phyloP scores from a whole-genome alignment of 768 basidiomycete genomes.

The Hericium rajendrae region DNA sequence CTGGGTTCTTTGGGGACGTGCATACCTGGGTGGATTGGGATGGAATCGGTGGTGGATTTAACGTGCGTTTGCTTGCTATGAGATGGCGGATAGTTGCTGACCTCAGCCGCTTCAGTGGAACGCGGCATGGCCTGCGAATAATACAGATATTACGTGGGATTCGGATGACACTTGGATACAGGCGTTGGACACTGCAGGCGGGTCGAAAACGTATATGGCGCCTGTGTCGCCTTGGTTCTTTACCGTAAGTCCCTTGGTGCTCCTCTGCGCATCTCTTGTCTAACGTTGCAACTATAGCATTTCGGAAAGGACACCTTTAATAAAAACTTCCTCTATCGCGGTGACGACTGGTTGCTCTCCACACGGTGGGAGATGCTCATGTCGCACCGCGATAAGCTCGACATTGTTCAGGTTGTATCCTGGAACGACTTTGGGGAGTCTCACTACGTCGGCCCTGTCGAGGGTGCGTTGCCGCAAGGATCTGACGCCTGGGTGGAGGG shows the following conservation, averaged over 20 bases:
- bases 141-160: constrained; percentile 16
- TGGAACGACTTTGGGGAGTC: constrained; percentile 66
- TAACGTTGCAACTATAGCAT: constrained; percentile 26
- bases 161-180: constrained; percentile 16
- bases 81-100: neutral
- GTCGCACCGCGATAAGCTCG: constrained; percentile 42
- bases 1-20: constrained; percentile 59
- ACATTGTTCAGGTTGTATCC: constrained; percentile 50
- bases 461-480: constrained; percentile 28
- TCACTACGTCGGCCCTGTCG: constrained; percentile 41
- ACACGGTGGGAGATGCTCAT: constrained; percentile 63
- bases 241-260: constrained; percentile 25
- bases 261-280: neutral
- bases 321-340: constrained; percentile 65
- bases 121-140: constrained; percentile 58
- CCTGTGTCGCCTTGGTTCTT: constrained; percentile 73
- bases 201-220: constrained; percentile 31
- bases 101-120: constrained; percentile 48
- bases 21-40: constrained; percentile 28
- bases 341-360: constrained; percentile 58
- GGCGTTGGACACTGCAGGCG: constrained; percentile 7
- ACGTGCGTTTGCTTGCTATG: constrained; percentile 25
- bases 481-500: constrained; percentile 33
- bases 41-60: constrained; percentile 51
- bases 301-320: constrained; percentile 57